phyloP scores from a whole-genome alignment of 2,329 filamentous ascomycete species.

The Colletotrichum magnum region DNA sequence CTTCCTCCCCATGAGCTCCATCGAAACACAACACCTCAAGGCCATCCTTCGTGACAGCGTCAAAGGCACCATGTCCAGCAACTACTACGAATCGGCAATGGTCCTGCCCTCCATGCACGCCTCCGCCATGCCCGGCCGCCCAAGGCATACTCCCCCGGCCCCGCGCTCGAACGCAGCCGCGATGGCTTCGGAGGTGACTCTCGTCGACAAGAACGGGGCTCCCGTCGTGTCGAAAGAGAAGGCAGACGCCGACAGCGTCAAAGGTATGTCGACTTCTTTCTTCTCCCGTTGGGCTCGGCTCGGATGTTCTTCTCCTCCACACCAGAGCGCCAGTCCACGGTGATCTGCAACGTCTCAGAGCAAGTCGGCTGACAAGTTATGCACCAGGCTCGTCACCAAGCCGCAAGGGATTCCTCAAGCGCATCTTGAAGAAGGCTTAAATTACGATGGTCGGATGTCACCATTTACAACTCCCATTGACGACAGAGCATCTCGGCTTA shows the following conservation, averaged over 20 bases:
- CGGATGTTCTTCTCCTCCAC: no score
- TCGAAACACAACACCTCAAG: slow-evolving; percentile 34
- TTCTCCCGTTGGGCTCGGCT: no score
- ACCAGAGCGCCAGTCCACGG: no score
- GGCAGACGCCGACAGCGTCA: slow-evolving; percentile 15
- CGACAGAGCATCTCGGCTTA: not conserved
- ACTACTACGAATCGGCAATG: slow-evolving; percentile 38
- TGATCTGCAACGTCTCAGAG: no score
- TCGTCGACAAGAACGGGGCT: slow-evolving; percentile 34
- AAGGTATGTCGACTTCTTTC: slow-evolving; percentile 8
- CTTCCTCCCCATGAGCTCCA: slow-evolving; percentile 28
- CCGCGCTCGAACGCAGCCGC: slow-evolving; percentile 12
- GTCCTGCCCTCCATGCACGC: slow-evolving; percentile 34
- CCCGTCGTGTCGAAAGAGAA: slow-evolving; percentile 34
- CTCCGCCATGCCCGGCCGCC: slow-evolving; percentile 35
- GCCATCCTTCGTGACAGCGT: slow-evolving; percentile 28
- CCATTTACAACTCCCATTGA: not conserved
- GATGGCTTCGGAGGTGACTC: slow-evolving; percentile 37
- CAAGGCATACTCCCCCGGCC: slow-evolving; percentile 19
- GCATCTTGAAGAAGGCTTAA: slow-evolving; percentile 34
- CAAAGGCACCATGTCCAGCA: slow-evolving; percentile 23
- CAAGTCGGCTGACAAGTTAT: not conserved
- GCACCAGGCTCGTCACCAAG: slow-evolving; percentile 19
- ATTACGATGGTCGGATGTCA: slow-evolving; percentile 8
- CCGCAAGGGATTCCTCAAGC: slow-evolving; percentile 34